Evolutionary conservation across 108 stramenopile species (phyloP).

Genomic region (Fragilaria crotonensis): DNA sequence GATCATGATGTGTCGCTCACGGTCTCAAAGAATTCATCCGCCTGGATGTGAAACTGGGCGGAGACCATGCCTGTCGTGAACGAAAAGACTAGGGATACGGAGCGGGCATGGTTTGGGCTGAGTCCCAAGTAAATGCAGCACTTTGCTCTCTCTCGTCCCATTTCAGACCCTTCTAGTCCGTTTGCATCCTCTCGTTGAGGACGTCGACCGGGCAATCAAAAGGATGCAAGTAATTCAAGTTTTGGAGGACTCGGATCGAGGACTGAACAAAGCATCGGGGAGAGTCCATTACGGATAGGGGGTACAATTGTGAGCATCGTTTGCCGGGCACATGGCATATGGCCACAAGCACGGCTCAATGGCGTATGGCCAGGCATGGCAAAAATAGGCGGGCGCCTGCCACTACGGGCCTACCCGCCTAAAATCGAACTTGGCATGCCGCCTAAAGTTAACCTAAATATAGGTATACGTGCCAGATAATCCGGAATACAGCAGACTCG

Average conservation of each 20-base stretch:
- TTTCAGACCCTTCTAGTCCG: conserved; percentile 3
- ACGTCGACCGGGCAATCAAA: conserved; percentile 29
- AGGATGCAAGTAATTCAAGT: conserved; percentile 10
- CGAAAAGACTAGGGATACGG: conserved; percentile 22
- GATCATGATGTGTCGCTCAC: background rate
- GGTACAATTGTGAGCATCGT: conserved; percentile 5
- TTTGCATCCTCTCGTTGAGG: conserved; percentile 7
- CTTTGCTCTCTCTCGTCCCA: conserved; percentile 16
- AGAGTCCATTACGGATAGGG: background rate
- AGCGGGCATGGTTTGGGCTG: conserved; percentile 22
- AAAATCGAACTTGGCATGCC: no score
- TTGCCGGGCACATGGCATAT: conserved; percentile 12
- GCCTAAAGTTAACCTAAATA: no score
- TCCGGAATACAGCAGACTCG: no score
- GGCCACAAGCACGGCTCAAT: conserved; percentile 30
- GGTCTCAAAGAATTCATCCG: conserved; percentile 15
- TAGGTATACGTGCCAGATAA: no score
- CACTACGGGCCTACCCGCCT: no score
- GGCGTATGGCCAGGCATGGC: no score
- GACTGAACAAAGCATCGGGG: background rate
- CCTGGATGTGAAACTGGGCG: conserved; percentile 22
- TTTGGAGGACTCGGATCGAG: background rate
- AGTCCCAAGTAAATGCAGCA: conserved; percentile 21
- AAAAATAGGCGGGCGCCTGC: no score
- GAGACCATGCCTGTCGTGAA: conserved; percentile 19